Evolutionary conservation across 345 rosid species (phyloP).

Genomic region (Streptanthus diversifolius): DNA sequence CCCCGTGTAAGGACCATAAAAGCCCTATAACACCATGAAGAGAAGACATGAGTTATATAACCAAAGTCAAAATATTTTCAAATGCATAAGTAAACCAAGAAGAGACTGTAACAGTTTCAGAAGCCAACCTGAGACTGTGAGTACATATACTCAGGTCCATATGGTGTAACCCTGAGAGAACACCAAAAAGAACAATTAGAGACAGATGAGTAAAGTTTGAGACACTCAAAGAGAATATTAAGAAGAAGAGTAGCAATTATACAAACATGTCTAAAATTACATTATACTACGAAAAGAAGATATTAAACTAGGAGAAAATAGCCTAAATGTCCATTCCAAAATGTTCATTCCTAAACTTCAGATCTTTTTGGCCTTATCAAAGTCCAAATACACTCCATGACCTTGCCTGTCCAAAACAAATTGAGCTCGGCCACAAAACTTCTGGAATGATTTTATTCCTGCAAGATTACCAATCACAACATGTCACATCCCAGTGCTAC

Average conservation of each 20-base stretch:
- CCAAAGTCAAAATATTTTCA: not conserved
- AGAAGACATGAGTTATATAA: constrained; percentile 1
- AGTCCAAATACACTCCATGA: constrained; percentile 34
- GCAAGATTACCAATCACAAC: constrained; percentile 75
- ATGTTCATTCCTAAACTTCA: not conserved
- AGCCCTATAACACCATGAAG: constrained; percentile 44
- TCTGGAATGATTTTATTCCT: constrained; percentile 59
- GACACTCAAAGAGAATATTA: not conserved
- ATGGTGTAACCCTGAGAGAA: constrained; percentile 63
- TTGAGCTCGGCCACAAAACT: constrained; percentile 56
- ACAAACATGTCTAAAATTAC: not conserved
- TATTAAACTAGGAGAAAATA: constrained; percentile 2
- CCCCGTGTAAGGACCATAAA: constrained; percentile 62
- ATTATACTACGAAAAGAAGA: not conserved
- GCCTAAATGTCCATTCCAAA: not conserved
- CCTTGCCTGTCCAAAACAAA: constrained; percentile 63
- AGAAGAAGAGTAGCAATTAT: not conserved
- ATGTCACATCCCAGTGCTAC: constrained; percentile 48
- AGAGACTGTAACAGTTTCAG: not conserved
- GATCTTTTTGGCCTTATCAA: constrained; percentile 4
- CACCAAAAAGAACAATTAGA: constrained; percentile 4
- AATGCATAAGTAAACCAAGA: constrained; percentile 6
- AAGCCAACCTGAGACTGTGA: constrained; percentile 57
- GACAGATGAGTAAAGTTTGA: not conserved
- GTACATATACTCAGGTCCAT: constrained; percentile 74